phyloP scores from a whole-genome alignment of 768 basidiomycete species.

The Pleurotus cornucopiae region DNA sequence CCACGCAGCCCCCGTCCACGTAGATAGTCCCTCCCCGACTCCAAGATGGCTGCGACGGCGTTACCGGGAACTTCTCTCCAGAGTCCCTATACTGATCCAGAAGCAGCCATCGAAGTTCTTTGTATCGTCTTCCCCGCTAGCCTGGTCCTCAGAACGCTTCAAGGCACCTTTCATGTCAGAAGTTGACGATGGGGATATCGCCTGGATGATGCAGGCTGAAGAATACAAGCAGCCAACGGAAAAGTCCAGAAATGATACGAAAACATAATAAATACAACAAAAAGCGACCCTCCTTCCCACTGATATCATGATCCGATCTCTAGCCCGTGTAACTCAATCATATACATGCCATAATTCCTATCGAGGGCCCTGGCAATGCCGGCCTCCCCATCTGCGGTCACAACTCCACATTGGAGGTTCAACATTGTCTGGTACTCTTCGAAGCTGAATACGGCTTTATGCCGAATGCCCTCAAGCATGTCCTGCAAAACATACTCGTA shows the following conservation, averaged over 20 bases:
- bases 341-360: conserved; percentile 79
- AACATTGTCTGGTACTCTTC: conserved; percentile 94
- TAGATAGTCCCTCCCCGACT: conserved; percentile 12
- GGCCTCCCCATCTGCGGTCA: conserved; percentile 50
- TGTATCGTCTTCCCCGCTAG: conserved; percentile 28
- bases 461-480: conserved; percentile 70
- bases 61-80: conserved; percentile 56
- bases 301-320: conserved; percentile 48
- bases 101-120: conserved; percentile 11
- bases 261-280: conserved; percentile 9
- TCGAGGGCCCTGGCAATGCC: conserved; percentile 52
- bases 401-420: conserved; percentile 83
- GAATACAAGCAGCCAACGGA: conserved; percentile 14
- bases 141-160: conserved; percentile 20
- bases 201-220: conserved; percentile 28
- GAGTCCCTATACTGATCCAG: conserved; percentile 52
- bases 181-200: conserved; percentile 24
- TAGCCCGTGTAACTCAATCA: conserved; percentile 85
- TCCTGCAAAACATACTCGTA: conserved; percentile 37
- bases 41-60: conserved; percentile 50
- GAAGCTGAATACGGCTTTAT: conserved; percentile 67
- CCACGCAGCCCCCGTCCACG: not conserved
- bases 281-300: conserved; percentile 6
- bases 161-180: conserved; percentile 21
- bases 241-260: not conserved